Base-by-base conservation (phyloP, 2,329 filamentous ascomycete genomes). In the Arthrinium phaeospermum region DNA sequence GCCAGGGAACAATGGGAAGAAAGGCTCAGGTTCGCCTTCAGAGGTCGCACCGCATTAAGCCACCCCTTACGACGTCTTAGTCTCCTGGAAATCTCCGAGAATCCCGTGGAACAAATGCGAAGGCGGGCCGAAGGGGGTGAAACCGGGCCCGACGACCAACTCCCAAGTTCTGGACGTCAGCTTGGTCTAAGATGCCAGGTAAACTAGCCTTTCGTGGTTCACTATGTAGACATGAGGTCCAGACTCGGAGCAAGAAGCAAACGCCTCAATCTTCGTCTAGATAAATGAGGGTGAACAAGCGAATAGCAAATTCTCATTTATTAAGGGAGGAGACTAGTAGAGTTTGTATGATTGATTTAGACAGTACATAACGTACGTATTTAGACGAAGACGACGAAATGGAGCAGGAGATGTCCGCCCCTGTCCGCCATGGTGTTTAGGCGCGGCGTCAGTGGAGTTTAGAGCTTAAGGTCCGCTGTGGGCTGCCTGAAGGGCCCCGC, bases 401-500 rank as follows among this genome's bases (percentile, higher is more conserved):
- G 34, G 53, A 22, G 51, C 14, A 7, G 27, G 16, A 61, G 27
- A 61, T 61, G 22, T 61, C 30, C 30, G 53, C 30, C 30, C 53
- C 47, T 51, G 46, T 19, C 27, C 51, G 51, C 51, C 51, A 34
- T 34, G 51, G 51, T 22, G 51, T 53, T 61, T 64, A 64, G 57
- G 57, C 57, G 57, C 34, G 34, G n/a, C 19, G 34, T 41, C 34
- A 24, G 34, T 41, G 57, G 57, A 30, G 57, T 64, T 64, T n/a
- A n/a, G 22, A 64, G 57, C 57, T 64, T n/a, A 64, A n/a, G 19
- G 19, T 64, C 34, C 57, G 57, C 57, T 64, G 57, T 64, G 57
- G 57, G 34, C 34, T 57, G 27, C 27, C 19, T 57, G 51, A 22
- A 57, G 51, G 27, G 51, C 27, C 51, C 51, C 49, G 24, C 49